Percentiles rank a stretch among this genome's conserved stretches.
Evolutionary conservation across 1,139 yeast species (phyloP).

Genomic region (Saccharomycopsis hybrid): DNA sequence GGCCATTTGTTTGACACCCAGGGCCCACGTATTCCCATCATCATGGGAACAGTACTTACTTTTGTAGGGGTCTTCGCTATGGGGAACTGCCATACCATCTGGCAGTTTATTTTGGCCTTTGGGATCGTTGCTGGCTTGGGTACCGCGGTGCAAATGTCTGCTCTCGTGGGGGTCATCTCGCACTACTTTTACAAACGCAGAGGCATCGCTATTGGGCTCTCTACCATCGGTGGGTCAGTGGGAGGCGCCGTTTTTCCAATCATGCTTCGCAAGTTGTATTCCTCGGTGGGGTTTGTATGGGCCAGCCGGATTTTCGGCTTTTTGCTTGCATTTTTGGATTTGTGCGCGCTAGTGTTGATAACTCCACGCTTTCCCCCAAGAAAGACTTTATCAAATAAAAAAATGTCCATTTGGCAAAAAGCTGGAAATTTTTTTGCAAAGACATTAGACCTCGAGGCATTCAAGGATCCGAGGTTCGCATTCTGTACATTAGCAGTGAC

Average conservation of each 20-base stretch:
- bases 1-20: slow-evolving; percentile 47
- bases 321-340: slow-evolving; percentile 38
- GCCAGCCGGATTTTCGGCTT: slow-evolving; percentile 53
- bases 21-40: slow-evolving; percentile 41
- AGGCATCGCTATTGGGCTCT: slow-evolving; percentile 50
- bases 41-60: slow-evolving; percentile 38
- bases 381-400: neutral
- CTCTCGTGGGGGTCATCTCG: slow-evolving; percentile 51
- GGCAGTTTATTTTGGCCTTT: slow-evolving; percentile 51
- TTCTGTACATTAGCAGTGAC: slow-evolving; percentile 38
- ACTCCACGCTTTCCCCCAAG: slow-evolving; percentile 39
- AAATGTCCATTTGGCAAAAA: too few species aligned
- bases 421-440: neutral
- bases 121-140: slow-evolving; percentile 50
- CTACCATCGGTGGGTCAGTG: slow-evolving; percentile 57
- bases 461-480: slow-evolving; percentile 35
- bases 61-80: slow-evolving; percentile 45
- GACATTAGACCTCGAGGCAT: slow-evolving; percentile 22
- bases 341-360: slow-evolving; percentile 36
- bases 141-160: slow-evolving; percentile 49
- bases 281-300: slow-evolving; percentile 52
- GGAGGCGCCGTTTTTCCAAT: slow-evolving; percentile 61
- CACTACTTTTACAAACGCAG: slow-evolving; percentile 52
- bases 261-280: slow-evolving; percentile 46
- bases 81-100: slow-evolving; percentile 42